Base-by-base conservation (phyloP, 306 rosid species). In the Betula pendula region DNA sequence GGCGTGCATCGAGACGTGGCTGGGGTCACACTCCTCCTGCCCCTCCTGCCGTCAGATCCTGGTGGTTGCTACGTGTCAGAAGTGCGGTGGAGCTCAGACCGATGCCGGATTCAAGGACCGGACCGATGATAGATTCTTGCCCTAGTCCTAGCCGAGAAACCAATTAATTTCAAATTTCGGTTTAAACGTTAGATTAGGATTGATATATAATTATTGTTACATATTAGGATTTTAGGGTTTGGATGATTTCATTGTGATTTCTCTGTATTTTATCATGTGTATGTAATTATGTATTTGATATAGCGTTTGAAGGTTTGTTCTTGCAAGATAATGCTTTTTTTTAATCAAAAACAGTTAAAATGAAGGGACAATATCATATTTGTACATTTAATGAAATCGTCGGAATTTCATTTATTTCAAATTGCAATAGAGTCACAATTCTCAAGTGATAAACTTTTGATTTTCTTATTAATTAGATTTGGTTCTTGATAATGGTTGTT, bases 11-110 rank as follows among this genome's bases (percentile, higher is more conserved):
- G 94, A 93, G 69, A 80, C 72, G n/a, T 93, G 97, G 97, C 91
- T 93, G n/a, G 81, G 78, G 75, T 90, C 94, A 62, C 94, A 90
- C 81, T 93, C 94, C 0, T 90, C 96, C 0, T 90, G 97, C 58
- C 96, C 92, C 0, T 89, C 94, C 6, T 93, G 96, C 87, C 94
- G 96, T 71, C 94, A 89, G 89, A 83, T 90, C 81, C 85, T 91
- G 49, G 90, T 63, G 43, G 81, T 76, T 15, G 48, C 87, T 5
- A 74, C 84, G 70, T 92, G 97, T 81, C 82, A 87, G 40, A 92
- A 86, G 89, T 90, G 96, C 78, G 94, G 91, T 17, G 92, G 91
- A 47, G 25, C 86, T 62, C 77, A 51, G n/a, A 45, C 74, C 11
- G 90, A 89, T 40, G 75, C 80, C 20, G 81, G 86, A 80, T 44